Base-by-base conservation (phyloP, 2,329 filamentous ascomycete species). In the Teratosphaeria epicoccoides region DNA sequence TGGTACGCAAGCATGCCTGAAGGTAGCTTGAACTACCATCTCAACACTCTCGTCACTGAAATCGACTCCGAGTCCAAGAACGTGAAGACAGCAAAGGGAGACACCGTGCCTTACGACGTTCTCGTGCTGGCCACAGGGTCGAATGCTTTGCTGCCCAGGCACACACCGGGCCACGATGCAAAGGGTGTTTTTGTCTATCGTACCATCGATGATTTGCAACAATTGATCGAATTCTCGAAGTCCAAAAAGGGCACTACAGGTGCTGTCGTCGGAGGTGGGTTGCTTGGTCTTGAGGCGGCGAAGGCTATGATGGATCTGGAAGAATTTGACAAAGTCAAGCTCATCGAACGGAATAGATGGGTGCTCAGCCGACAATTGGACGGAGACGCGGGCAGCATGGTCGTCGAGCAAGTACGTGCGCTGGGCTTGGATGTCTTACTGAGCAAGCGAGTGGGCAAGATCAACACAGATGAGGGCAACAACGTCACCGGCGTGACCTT, bases 261-360 rank as follows among this genome's bases (percentile, higher is more conserved):
- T 0, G 79, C 82, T 4, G 88, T 93, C 0, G 86, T 95, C 3
- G 89, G 89, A 23, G 89, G 89, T 49, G 89, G 89, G 0, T 69
- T 96, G 23, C 76, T 95, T 0, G 89, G 89, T 0, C 78, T 96
- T 0, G 89, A 95, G 70, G 89, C 89, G 2, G 89, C 88, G 28
- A 93, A 95, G 62, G 89, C 89, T 1, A 89, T 95, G 87, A 84
- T 90, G 73, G 88, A 95, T 63, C 73, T 95, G 7, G 77, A 86
- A 59, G 79, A 82, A 49, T 94, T 85, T 63, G 74, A 77, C 11
- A 80, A 81, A 52, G 85, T 95, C 49, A 86, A 83, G 59, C 73
- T 95, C 7, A 81, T 95, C 49, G 90, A 95, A 68, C 77, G 87
- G 49, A 91, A 89, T 63, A 71, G 79, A 59, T 95, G 88, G 86